phyloP scores from a whole-genome alignment of 805 yeast genomes.

The Candida vaughaniae region DNA sequence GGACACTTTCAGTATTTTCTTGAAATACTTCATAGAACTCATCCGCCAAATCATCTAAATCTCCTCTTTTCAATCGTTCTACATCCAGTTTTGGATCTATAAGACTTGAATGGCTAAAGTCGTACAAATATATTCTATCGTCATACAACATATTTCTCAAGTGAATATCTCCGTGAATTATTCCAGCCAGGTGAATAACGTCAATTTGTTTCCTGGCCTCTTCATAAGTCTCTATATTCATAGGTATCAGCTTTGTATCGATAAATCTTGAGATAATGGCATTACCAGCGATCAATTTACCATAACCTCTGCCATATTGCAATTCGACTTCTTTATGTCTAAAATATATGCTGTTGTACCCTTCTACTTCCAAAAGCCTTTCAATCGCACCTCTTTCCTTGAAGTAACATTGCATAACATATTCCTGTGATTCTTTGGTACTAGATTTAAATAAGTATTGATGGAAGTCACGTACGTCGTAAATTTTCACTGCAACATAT shows the following conservation, averaged over 20 bases:
- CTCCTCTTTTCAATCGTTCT: too few relatives aligned
- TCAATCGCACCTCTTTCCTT: constrained; percentile 1
- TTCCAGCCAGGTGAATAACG: constrained; percentile 7
- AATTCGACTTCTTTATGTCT: constrained; percentile 1
- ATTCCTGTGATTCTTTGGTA: neutral
- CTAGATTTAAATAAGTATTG: neutral
- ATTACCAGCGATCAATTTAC: constrained; percentile 1
- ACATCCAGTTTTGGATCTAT: too few relatives aligned
- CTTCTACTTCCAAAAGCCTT: constrained; percentile 1
- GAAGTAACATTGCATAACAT: neutral
- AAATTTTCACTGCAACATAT: constrained; percentile 1
- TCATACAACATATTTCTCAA: constrained; percentile 5
- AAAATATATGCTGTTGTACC: constrained; percentile 3
- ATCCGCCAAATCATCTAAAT: too few relatives aligned
- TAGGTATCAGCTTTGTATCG: neutral
- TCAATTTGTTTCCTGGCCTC: constrained; percentile 6
- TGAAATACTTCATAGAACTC: too few relatives aligned
- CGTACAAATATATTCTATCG: constrained; percentile 3
- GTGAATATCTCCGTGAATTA: constrained; percentile 9
- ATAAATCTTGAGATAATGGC: constrained; percentile 3
- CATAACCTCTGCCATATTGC: constrained; percentile 4
- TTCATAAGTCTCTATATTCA: neutral
- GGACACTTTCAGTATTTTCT: too few relatives aligned
- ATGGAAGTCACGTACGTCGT: neutral
- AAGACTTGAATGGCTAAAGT: neutral